phyloP scores from a whole-genome alignment of 768 basidiomycete species.

The Candolleomyces aberdarensis region DNA sequence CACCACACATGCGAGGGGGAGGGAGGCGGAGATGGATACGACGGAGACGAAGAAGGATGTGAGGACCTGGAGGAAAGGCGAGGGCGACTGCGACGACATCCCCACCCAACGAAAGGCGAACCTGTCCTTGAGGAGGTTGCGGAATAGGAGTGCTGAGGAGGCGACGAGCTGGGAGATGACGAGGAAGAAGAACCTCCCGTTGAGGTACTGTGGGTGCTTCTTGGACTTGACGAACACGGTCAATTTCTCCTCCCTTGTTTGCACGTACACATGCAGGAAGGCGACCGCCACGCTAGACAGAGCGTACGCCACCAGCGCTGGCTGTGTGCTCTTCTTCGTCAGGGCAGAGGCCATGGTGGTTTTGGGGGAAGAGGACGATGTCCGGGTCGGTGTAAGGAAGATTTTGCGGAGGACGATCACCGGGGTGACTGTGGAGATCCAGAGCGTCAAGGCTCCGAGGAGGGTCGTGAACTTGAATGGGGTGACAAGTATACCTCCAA shows the following conservation, averaged over 20 bases:
- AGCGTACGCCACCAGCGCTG: constrained; percentile 44
- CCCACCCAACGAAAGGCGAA: constrained; percentile 45
- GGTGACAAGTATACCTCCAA: constrained; percentile 27
- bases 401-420: constrained; percentile 54
- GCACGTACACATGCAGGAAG: constrained; percentile 37
- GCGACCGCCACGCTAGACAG: constrained; percentile 44
- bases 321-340: constrained; percentile 43
- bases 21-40: constrained; percentile 37
- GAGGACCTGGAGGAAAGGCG: constrained; percentile 17
- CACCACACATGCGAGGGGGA: constrained; percentile 35
- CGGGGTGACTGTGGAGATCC: constrained; percentile 56
- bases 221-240: constrained; percentile 60
- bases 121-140: constrained; percentile 63
- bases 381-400: constrained; percentile 50
- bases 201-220: constrained; percentile 73
- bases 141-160: constrained; percentile 46
- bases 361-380: constrained; percentile 50
- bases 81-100: constrained; percentile 9
- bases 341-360: constrained; percentile 43
- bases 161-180: constrained; percentile 48
- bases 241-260: constrained; percentile 40
- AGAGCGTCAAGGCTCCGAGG: constrained; percentile 36
- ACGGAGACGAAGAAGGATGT: constrained; percentile 34
- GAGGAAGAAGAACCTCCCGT: constrained; percentile 64
- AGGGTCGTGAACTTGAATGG: constrained; percentile 45